These are phyloP conservation scores for Cucurbita argyrosperma DNA, from an alignment of 306 rosid genomes.

Conservation along the genomic window DNA sequence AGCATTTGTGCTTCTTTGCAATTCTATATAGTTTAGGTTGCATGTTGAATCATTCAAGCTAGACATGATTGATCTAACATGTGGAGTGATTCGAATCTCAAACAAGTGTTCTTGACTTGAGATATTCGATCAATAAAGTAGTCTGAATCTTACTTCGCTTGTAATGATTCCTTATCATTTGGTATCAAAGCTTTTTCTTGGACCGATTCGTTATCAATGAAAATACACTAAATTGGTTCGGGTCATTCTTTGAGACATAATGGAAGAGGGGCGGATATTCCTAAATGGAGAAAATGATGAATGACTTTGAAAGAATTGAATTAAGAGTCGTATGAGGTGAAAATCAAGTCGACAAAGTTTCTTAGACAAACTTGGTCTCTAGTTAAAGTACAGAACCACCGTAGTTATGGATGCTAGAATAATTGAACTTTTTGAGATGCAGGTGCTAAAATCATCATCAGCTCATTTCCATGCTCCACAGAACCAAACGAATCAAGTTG, in stretches of 20 bases:
- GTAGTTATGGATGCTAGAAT: neutral
- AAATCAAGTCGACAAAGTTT: neutral
- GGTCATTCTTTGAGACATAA: neutral
- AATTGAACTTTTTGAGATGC: neutral
- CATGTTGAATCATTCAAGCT: too few species aligned
- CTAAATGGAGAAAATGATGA: neutral
- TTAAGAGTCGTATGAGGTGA: neutral
- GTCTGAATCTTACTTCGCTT: too few species aligned
- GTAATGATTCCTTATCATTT: too few species aligned
- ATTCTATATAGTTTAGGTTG: too few species aligned
- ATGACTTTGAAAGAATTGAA: neutral
- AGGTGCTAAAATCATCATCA: constrained; percentile 21
- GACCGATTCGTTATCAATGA: neutral
- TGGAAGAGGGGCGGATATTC: neutral
- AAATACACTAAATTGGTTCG: neutral
- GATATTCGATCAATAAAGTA: too few species aligned
- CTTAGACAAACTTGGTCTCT: neutral
- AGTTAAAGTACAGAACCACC: neutral
- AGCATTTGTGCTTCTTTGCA: too few species aligned
- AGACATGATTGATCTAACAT: too few species aligned
- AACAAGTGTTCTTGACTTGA: too few species aligned
- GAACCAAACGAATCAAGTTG: constrained; percentile 14
- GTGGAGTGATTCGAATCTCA: too few species aligned
- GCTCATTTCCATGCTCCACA: constrained; percentile 31
- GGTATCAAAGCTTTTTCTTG: too few species aligned